Conservation (phyloP, 2,329 filamentous ascomycete genomes). For the Dryadomyces quercivorus region DNA sequence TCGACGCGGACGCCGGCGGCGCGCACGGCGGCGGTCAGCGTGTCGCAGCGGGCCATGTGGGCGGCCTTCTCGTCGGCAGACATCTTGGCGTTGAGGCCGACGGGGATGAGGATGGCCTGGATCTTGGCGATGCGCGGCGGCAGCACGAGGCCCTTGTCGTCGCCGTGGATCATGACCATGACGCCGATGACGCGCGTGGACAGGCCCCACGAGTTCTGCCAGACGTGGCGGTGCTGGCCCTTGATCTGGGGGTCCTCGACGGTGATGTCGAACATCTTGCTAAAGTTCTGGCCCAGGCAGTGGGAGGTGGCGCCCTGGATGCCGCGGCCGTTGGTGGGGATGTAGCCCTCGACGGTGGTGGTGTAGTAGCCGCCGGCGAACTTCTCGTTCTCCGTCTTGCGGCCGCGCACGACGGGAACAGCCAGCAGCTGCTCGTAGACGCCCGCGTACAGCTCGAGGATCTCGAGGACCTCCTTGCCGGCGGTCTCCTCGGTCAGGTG, state of each 20-base stretch:
- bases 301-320: slow-evolving; percentile 96
- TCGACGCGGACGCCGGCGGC: slow-evolving; percentile 66
- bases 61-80: slow-evolving; percentile 65
- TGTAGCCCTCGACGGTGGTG: slow-evolving; percentile 93
- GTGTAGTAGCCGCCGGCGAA: slow-evolving; percentile 96
- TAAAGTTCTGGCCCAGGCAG: slow-evolving; percentile 93
- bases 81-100: slow-evolving; percentile 84
- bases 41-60: slow-evolving; percentile 64
- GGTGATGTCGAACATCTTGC: slow-evolving; percentile 95
- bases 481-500: slow-evolving; percentile 76
- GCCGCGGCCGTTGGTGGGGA: slow-evolving; percentile 86
- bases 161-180: slow-evolving; percentile 97
- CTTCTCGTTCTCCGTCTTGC: slow-evolving; percentile 96
- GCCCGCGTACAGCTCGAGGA: slow-evolving; percentile 82
- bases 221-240: slow-evolving; percentile 72
- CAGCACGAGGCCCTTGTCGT: slow-evolving; percentile 88
- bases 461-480: slow-evolving; percentile 77
- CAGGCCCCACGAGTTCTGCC: slow-evolving; percentile 99
- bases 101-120: slow-evolving; percentile 79
- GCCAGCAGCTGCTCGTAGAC: slow-evolving; percentile 91
- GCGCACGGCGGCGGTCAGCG: slow-evolving; percentile 56
- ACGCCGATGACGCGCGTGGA: slow-evolving; percentile 96
- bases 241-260: slow-evolving; percentile 84
- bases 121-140: slow-evolving; percentile 81
- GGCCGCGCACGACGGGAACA: slow-evolving; percentile 84